Evolutionary conservation across 2,329 filamentous ascomycete species (phyloP), one percentile per base, ranked within the genome.

Genomic region (Pseudogymnoascus sp.): DNA sequence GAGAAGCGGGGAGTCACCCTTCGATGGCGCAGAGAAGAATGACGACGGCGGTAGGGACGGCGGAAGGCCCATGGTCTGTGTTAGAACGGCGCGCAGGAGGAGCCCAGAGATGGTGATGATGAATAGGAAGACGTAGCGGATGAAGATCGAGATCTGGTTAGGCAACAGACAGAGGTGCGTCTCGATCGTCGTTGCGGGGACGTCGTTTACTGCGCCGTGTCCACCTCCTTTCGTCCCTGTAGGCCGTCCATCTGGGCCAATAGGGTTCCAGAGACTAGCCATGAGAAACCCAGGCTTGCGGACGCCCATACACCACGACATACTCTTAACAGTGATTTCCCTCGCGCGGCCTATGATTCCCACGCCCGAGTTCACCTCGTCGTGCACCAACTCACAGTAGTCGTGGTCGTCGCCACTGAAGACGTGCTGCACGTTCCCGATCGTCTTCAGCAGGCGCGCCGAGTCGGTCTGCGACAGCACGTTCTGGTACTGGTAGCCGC

Each of bases 331-430:
- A 0, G 95, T 99, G 67, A 97, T 96, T 74, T 99, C 95, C 23
- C 76, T 75, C 23, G 84, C 78, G 60, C 80, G 81, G 33, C 88
- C 84, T 26, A 81, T 83, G 35, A 81, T 82, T 0, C 59, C 59
- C 1, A 38, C 26, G 15, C 59, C 59, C 67, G 86, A 86, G 65
- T 87, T 85, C 17, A 84, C 81, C 2, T 70, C 68, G 15, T 86
- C 85, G 75, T 99, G 95, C 0, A 87, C 82, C 6, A 97, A 78
- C 71, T 96, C 93, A 77, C 95, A 99, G 77, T 97, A 97, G 77
- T 99, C 95, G 77, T 99, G 95, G 72, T 99, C 95, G 70, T 99
- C 95, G 10, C 95, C 95, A 0, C 92, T 96, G 73, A 97, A 99
- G 47, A 93, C 89, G 68, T 95, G 89, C 2, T 85, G 82, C 11